phyloP scores from a whole-genome alignment of 768 basidiomycete genomes.

The Gloeopeniophorella convolvens region DNA sequence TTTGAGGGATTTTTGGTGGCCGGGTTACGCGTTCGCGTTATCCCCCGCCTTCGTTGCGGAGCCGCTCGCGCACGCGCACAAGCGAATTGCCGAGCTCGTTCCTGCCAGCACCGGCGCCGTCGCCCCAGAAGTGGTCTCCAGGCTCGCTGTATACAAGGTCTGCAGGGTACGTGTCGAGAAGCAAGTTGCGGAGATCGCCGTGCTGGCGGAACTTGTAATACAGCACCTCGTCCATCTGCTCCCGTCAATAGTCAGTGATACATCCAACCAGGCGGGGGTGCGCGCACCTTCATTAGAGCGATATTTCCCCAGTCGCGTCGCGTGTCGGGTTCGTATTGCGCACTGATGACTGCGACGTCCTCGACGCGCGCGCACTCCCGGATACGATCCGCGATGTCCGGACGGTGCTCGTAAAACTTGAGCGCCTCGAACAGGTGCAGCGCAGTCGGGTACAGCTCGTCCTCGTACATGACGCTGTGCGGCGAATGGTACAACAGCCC shows the following conservation, averaged over 20 bases:
- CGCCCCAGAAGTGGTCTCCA: conserved; percentile 63
- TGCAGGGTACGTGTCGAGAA: conserved; percentile 47
- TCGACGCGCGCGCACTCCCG: conserved; percentile 36
- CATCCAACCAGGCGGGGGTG: too few species aligned
- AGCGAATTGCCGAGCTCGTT: conserved; percentile 64
- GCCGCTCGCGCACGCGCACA: conserved; percentile 44
- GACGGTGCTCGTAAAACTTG: conserved; percentile 50
- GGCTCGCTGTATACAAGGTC: conserved; percentile 43
- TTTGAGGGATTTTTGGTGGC: too few species aligned
- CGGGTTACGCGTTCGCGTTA: too few species aligned
- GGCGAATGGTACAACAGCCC: conserved; percentile 64
- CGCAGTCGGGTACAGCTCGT: conserved; percentile 57
- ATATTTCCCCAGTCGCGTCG: conserved; percentile 50
- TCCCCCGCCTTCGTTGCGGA: conserved; percentile 31
- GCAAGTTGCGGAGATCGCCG: conserved; percentile 42
- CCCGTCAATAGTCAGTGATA: too few species aligned
- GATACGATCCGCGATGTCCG: conserved; percentile 51
- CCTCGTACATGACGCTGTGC: conserved; percentile 50
- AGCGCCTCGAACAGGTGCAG: conserved; percentile 72
- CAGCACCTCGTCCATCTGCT: conserved; percentile 64
- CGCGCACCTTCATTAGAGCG: conserved; percentile 46
- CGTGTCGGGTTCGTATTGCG: conserved; percentile 29
- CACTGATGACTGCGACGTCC: conserved; percentile 34
- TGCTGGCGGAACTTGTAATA: conserved; percentile 70
- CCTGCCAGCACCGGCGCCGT: conserved; percentile 44